Conservation (phyloP, 257 asterid genomes). For the Vinca minor region DNA sequence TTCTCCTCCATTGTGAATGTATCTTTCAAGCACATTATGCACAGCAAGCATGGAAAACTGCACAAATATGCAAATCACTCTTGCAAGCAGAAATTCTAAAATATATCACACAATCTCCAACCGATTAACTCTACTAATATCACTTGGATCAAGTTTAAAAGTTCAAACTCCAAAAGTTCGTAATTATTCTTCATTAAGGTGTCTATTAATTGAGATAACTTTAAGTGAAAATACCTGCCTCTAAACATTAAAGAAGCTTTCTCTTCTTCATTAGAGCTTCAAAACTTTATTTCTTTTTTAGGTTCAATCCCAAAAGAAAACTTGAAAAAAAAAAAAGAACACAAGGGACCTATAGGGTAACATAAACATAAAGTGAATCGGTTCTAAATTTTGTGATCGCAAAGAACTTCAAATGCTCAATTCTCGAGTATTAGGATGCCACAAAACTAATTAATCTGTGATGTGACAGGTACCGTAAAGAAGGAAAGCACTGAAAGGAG, state of each 20-base stretch:
- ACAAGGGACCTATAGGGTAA: neutral
- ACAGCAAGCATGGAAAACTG: slow-evolving; percentile 93
- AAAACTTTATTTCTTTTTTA: too few relatives aligned
- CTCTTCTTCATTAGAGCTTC: neutral
- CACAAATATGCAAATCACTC: slow-evolving; percentile 15
- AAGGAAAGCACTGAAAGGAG: slow-evolving; percentile 29
- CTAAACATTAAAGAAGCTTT: too few relatives aligned
- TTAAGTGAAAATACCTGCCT: too few relatives aligned
- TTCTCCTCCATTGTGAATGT: slow-evolving; percentile 86
- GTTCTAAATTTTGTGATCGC: too few relatives aligned
- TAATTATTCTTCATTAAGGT: neutral
- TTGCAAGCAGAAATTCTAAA: neutral
- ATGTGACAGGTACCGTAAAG: neutral
- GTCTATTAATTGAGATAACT: neutral
- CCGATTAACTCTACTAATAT: too few relatives aligned
- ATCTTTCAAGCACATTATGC: slow-evolving; percentile 91
- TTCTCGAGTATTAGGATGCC: too few relatives aligned
- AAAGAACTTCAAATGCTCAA: neutral
- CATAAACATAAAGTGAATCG: too few relatives aligned
- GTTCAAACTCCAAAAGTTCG: neutral
- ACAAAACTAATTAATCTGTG: too few relatives aligned
- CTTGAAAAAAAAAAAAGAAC: neutral
- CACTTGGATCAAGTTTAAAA: neutral
- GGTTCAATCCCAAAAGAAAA: neutral
- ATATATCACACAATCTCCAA: neutral